Percentiles rank a stretch among this genome's conserved stretches.
Conservation (phyloP, 2,329 filamentous ascomycete genomes). For the Cercospora brassicicola region DNA sequence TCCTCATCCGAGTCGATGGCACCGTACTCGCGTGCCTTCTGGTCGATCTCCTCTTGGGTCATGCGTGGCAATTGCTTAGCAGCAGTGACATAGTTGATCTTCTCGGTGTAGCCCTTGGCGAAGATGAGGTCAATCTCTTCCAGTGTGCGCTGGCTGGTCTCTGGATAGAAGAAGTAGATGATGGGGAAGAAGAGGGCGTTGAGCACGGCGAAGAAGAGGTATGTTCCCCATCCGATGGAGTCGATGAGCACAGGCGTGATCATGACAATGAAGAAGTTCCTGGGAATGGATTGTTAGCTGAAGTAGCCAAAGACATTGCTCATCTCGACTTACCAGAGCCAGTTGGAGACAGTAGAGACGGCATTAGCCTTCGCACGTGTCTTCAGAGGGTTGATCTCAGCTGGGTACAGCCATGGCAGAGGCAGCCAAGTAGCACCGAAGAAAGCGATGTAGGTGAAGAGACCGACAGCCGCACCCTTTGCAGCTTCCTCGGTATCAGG, state of each 20-base stretch:
- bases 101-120: slow-evolving; percentile 29
- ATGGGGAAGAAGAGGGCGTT: slow-evolving; percentile 51
- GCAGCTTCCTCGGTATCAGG: slow-evolving; percentile 39
- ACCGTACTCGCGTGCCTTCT: slow-evolving; percentile 35
- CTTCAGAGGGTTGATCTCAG: slow-evolving; percentile 47
- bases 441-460: slow-evolving; percentile 69
- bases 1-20: slow-evolving; percentile 16
- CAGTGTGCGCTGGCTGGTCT: slow-evolving; percentile 29
- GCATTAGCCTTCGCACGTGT: slow-evolving; percentile 57
- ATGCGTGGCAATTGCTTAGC: slow-evolving; percentile 41
- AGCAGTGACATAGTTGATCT: slow-evolving; percentile 41
- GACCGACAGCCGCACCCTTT: slow-evolving; percentile 58
- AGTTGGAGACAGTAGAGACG: slow-evolving; percentile 54
- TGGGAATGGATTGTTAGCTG: slow-evolving; percentile 33
- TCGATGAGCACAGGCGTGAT: slow-evolving; percentile 50
- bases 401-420: slow-evolving; percentile 37
- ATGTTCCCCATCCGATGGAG: slow-evolving; percentile 47
- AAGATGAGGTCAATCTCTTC: slow-evolving; percentile 35
- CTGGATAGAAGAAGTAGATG: slow-evolving; percentile 60
- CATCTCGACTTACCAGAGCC: slow-evolving; percentile 10
- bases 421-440: slow-evolving; percentile 59
- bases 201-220: slow-evolving; percentile 47
- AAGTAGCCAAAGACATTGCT: neutral
- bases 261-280: slow-evolving; percentile 47
- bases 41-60: slow-evolving; percentile 39